Evolutionary conservation across 441 rosid species (phyloP), one percentile per base, ranked within the genome.

Genomic region (Euphorbia celastroides): DNA sequence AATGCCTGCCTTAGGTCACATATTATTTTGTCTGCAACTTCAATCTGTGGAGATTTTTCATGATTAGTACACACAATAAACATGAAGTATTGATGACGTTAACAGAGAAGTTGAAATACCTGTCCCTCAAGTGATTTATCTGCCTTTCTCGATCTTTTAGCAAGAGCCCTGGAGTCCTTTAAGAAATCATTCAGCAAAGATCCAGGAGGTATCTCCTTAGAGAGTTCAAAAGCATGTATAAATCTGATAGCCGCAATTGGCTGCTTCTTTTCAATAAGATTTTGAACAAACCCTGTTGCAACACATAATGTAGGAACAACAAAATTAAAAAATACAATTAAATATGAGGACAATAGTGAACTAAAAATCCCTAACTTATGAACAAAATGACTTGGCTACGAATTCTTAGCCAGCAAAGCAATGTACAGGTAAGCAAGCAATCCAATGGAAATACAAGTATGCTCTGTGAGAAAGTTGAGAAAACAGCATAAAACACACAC

Each of bases 231-330:
- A n/a, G 66, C 74, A 65, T 31, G 67, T 42, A 79, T 75, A 67
- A 72, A 80, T 30, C 68, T 57, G 62, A 83, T 62, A 48, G 84
- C 84, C 64, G 60, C 74, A 16, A 71, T 0, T 5, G 64, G 51
- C 73, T 72, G 52, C 69, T 74, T 70, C 66, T 70, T 67, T 25
- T 2, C 31, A 3, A 75, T 55, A 61, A 83, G 84, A 26, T 69
- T 65, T 71, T 50, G 57, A 66, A 83, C 69, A 61, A 83, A 52
- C 52, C 72, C 86, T 83, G 70, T 55, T 36, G 30, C 22, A 42
- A 42, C 48, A 46, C 4, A 38, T n/a, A 42, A 32, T 70, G 51
- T 54, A 55, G 52, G 27, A 23, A 44, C 1, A 25, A 48, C 2
- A 6, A 41, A 31, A 31, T n/a, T 23, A 2, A 2, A 58, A 36